These are phyloP conservation scores for Metschnikowia gruessii DNA, from an alignment of 805 yeast genomes.

Conservation along the genomic window DNA sequence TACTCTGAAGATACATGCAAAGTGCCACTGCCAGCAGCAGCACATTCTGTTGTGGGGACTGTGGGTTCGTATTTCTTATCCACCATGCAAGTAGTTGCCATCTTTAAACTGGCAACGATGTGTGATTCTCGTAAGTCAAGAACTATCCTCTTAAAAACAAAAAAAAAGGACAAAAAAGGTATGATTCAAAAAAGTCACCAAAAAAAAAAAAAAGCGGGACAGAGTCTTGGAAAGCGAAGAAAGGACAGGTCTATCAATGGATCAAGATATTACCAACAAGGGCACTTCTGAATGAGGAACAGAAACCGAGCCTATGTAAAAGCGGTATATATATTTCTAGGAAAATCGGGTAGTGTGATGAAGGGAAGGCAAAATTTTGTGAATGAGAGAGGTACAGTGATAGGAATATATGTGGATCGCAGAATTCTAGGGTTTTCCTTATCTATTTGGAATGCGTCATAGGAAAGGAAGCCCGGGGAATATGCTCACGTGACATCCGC, in stretches of 20 bases:
- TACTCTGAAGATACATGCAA: slow-evolving; percentile 26
- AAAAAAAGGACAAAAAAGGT: not conserved
- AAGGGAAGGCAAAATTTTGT: too few relatives aligned
- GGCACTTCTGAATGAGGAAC: not conserved
- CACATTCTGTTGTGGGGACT: not conserved
- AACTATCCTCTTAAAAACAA: too few relatives aligned
- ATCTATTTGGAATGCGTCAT: too few relatives aligned
- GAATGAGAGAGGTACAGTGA: too few relatives aligned
- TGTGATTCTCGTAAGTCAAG: too few relatives aligned
- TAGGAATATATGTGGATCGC: too few relatives aligned
- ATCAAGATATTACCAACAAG: not conserved
- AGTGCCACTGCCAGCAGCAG: not conserved
- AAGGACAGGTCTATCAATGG: not conserved
- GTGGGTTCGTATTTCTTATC: not conserved
- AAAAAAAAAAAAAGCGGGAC: not conserved
- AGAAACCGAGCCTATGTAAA: not conserved
- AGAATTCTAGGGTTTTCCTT: too few relatives aligned
- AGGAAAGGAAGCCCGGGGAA: too few relatives aligned
- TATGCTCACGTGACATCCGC: too few relatives aligned
- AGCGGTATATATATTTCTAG: not conserved
- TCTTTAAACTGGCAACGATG: not conserved
- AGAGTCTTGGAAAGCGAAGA: not conserved
- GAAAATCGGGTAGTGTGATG: too few relatives aligned
- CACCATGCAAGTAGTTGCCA: not conserved
- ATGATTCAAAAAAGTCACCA: not conserved